Base-by-base conservation (phyloP, 2,329 filamentous ascomycete species). In the Apiospora malaysiana region DNA sequence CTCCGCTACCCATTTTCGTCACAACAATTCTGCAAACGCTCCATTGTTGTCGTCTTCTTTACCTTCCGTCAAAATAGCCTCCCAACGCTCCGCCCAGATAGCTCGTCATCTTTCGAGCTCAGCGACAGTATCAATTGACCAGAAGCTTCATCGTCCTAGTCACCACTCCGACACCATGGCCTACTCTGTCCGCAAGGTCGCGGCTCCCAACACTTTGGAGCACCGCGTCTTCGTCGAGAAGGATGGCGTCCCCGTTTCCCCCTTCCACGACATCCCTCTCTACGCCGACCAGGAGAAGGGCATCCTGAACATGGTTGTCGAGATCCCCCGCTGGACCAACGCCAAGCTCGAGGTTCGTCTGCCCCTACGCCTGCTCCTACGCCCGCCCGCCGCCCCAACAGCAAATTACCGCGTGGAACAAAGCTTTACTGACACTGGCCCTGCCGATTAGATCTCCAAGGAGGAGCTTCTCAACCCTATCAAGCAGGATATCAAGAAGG, bases 401-500 rank as follows among this genome's bases (percentile, higher is more conserved):
- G 10, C 40, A 42, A 42, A 45, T 45, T 40, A 10, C 32, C 16
- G 9, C 37, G 32, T 40, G 32, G 21, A 40, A n/a, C 9, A 68
- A 65, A 8, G 25, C 40, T 18, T 66, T 14, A 21, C 47, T 68
- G 25, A 73, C 70, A 71, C 37, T 21, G 21, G 56, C 14, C 43
- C 72, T 59, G 40, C 18, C 71, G 51, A 56, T 32, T 81, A 98
- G 95, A 98, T 98, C 88, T 97, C 93, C 88, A 98, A 98, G 89
- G 95, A 98, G 82, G 96, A 99, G 85, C 89, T 93, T 81, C 92
- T 98, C 83, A 98, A 98, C 89, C 95, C 95, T 82, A 97, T 98
- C 89, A 98, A 98, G 92, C 96, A 99, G 89, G 96, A 99, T 84
- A 90, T 91, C 85, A 98, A 99, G 93, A 98, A 99, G 90, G 96